Base-by-base conservation (phyloP, 495 filamentous ascomycete species). In the Durotheca rogersii region DNA sequence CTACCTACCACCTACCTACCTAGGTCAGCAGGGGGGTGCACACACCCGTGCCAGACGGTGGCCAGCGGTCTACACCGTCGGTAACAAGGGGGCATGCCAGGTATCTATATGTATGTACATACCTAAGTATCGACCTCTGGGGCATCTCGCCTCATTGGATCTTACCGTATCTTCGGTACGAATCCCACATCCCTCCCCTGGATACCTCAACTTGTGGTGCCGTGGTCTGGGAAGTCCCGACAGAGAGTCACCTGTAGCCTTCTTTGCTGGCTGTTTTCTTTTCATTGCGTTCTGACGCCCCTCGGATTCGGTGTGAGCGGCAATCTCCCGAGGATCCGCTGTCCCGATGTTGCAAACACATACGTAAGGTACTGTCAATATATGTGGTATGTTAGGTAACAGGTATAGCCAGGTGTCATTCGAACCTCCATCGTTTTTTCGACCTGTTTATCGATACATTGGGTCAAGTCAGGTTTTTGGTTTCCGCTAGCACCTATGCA, bases 111-210 rank as follows among this genome's bases (percentile, higher is more conserved):
- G 41, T 34, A 40, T 15, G 35, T 42, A n/a, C 41, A 48, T 53
- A 27, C 31, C 37, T 21, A 20, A 47, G 23, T 43, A 37, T 19
- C 47, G 47, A 30, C 36, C 34, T n/a, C n/a, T n/a, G n/a, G 54
- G 47, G 34, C 53, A 37, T 45, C 32, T 49, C 36, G 40, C 45
- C 45, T 59, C 40, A 59, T 53, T 23, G 53, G 45, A 38, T 59
- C 45, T 51, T 59, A 50, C 56, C 50, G 41, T 59, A 41, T 53
- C 49, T 53, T 41, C 50, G 56, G 56, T 37, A 59, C 56, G 53
- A 57, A 53, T 53, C 33, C 55, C 35, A 33, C 37, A 43, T 34
- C 12, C 38, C 9, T 23, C 17, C 35, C 33, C 53, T 29, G 15
- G 21, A 41, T 14, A 21, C 21, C 46, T 48, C 40, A 27, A n/a